Conservation (phyloP, 441 rosid genomes). For the Cnidoscolus chayamansa region DNA sequence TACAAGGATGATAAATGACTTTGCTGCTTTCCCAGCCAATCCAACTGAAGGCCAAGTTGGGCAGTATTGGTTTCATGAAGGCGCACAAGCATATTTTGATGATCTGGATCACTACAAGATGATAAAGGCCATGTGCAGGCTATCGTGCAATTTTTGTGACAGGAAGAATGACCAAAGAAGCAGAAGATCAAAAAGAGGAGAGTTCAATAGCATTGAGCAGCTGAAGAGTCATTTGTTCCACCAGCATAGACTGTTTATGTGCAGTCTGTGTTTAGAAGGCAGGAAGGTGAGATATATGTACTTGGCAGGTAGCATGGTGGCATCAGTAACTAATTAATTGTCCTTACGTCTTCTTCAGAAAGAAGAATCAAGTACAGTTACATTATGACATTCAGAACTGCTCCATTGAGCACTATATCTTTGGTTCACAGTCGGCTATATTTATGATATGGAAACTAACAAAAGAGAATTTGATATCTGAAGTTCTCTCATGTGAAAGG, state of each 20-base stretch:
- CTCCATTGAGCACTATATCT: neutral
- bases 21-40: slow-evolving; percentile 55
- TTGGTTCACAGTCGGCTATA: neutral
- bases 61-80: slow-evolving; percentile 67
- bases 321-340: neutral
- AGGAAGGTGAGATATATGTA: slow-evolving; percentile 49
- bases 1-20: slow-evolving; percentile 68
- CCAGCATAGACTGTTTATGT: slow-evolving; percentile 54
- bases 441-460: neutral
- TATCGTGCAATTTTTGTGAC: slow-evolving; percentile 72
- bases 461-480: neutral
- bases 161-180: slow-evolving; percentile 45
- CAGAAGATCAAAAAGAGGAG: slow-evolving; percentile 43
- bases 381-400: neutral
- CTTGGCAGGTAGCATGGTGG: neutral
- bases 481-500: neutral
- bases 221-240: slow-evolving; percentile 72
- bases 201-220: slow-evolving; percentile 68
- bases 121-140: slow-evolving; percentile 84
- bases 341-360: neutral
- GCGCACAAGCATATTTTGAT: slow-evolving; percentile 69
- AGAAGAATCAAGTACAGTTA: neutral
- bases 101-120: slow-evolving; percentile 71
- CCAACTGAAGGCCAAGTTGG: slow-evolving; percentile 64
- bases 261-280: slow-evolving; percentile 77